Evolutionary conservation across 2,329 filamentous ascomycete species (phyloP), one percentile per base, ranked within the genome.

Genomic region (Microdochium nivale): DNA sequence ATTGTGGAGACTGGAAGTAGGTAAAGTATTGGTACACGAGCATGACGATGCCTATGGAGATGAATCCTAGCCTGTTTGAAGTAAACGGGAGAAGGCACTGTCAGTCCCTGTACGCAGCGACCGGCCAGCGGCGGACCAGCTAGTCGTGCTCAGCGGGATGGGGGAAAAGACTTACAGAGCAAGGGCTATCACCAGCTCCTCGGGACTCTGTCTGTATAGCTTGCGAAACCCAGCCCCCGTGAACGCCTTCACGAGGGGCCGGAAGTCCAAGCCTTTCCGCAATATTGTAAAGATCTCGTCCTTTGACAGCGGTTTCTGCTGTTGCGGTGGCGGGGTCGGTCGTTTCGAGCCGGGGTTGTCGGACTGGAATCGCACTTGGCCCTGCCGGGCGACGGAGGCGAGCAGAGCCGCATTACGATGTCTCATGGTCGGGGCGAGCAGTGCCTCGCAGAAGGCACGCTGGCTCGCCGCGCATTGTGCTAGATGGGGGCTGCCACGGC

Each of bases 1-100:
- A 79, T 53, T 80, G 73, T 25, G 69, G 62, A 50, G 75, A 72
- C 60, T 81, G 75, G 63, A 81, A 82, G 57, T 78, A 78, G 56
- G 69, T 69, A 55, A 79, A 76, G 66, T 80, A 81, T 48, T 74
- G 64, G 54, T 67, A 69, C 33, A 66, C 56, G 24, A 68, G 64
- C 58, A 74, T 76, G 25, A 60, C 62, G 9, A 65, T 55, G n/a
- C 68, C 59, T 44, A 61, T 64, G 19, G 62, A 58, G 11, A 64
- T 55, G 13, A 57, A 64, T 8, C 59, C 61, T 27, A 76, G 61
- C 27, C 73, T 76, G 50, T 58, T 5, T 19, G 11, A 46, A 46
- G n/a, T 14, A 25, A 47, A 24, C 19, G 7, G 11, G 44, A 46
- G n/a, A 14, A 25, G 46, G 23, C 19, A 7, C 14, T 16, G 55